phyloP scores from a whole-genome alignment of 2,329 filamentous ascomycete species.

The Pseudogymnoascus sp. region DNA sequence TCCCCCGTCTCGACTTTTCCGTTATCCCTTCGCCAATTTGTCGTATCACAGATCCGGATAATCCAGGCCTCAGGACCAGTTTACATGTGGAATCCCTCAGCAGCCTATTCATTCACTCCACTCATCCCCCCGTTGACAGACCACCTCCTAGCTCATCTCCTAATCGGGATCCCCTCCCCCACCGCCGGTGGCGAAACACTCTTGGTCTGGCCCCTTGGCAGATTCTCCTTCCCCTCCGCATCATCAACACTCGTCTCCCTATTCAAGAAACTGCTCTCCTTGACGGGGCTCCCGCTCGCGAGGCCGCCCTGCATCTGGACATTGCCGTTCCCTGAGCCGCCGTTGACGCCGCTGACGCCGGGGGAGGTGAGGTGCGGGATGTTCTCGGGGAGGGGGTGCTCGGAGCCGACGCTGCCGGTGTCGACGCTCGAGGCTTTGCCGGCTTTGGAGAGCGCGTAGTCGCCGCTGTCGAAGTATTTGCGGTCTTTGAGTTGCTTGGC shows the following conservation, averaged over 20 bases:
- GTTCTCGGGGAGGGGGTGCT: conserved; percentile 91
- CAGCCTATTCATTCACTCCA: not conserved
- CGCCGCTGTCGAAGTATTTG: conserved; percentile 96
- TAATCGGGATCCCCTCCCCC: conserved; percentile 53
- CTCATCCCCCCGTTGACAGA: not conserved
- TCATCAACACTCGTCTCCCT: conserved; percentile 67
- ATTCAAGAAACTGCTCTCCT: conserved; percentile 82
- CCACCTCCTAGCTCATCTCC: conserved; percentile 19
- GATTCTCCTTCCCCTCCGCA: conserved; percentile 35
- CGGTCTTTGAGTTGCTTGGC: conserved; percentile 98
- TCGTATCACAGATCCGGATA: not conserved
- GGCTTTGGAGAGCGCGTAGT: conserved; percentile 94
- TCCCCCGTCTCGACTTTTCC: not conserved
- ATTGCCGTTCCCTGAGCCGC: conserved; percentile 27
- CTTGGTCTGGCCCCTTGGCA: not conserved
- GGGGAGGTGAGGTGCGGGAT: conserved; percentile 81
- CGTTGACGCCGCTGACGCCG: conserved; percentile 19
- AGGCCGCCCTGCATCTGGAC: conserved; percentile 35
- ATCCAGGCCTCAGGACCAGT: not conserved
- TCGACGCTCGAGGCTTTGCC: conserved; percentile 93
- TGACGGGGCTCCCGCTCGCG: conserved; percentile 71
- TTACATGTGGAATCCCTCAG: not conserved
- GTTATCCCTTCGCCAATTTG: not conserved
- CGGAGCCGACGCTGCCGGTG: conserved; percentile 84
- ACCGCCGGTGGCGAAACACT: conserved; percentile 24